Base-by-base conservation (phyloP, 345 rosid species). In the Salix purpurea region DNA sequence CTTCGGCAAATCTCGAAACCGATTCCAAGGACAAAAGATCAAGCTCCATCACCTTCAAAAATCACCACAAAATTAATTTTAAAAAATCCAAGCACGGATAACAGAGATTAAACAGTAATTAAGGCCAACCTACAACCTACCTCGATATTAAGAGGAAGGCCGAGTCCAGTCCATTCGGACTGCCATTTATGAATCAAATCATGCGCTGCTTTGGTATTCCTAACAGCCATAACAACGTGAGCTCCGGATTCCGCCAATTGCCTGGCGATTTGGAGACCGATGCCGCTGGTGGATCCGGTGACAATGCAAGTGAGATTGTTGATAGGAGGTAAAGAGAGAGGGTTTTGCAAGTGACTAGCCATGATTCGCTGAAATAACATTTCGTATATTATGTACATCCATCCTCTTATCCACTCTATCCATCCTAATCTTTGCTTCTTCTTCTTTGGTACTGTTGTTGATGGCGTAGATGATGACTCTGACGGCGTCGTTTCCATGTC, bases 281-380 rank as follows among this genome's bases (percentile, higher is more conserved):
- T 96, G 88, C 97, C 99, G 74, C 97, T 96, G 73, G 99, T 93
- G 82, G 96, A 92, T 71, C 99, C 99, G 54, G 99, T 96, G 74
- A 96, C 94, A 78, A 96, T 82, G 86, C 90, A 92, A 61, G 97
- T 91, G 82, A 90, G 89, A 72, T 89, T 88, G 77, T 88, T 84
- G 72, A 90, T 70, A 14, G 97, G 92, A 78, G 98, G 99, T 76
- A 93, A 79, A 46, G 97, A 89, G 69, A 96, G 80, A 71, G 98
- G 99, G 70, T 89, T 90, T 68, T 84, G 81, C 80, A 96, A 85
- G 82, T 92, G 94, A 82, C 94, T 89, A 3, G 97, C 97, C 62
- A 83, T 78, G 75, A 96, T 92, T 77, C 98, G 90, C 88, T 93
- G 98, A 77, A 96, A 90, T 15, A 96, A 84, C 84, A 91, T 83